Base-by-base conservation (phyloP, 176 grass and related monocot species). In the Carex cristatella region DNA sequence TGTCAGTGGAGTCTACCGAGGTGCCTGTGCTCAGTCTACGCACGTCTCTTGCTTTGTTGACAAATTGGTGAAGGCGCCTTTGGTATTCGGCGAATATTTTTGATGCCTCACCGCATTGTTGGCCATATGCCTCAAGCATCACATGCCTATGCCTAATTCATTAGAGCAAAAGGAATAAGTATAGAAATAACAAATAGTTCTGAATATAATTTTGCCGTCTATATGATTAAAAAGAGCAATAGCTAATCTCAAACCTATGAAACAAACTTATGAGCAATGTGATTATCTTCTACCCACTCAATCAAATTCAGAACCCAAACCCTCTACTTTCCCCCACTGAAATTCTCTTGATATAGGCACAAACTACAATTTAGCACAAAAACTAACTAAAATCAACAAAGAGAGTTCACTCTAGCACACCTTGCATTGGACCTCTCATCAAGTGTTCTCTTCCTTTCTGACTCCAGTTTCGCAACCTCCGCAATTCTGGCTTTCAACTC, bases 31-130 rank as follows among this genome's bases (percentile, higher is more conserved):
- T 95, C 83, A 91, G 87, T 48, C 90, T 89, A 57, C 90, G 91
- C 7, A 95, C 89, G 38, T 95, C 96, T 81, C 96, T 95, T 87
- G 96, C 96, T 88, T 99, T 90, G 84, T 99, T 89, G 61, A 99
- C 91, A 64, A 90, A 95, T 28, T 98, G 90, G 86, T 95, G 96
- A 77, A 99, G 84, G 48, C 93, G 88, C 16, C 91, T 87, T 86
- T 99, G 91, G 80, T 99, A 99, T 82, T 99, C 96, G 5, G 91
- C 87, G 75, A 99, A 95, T 92, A 99, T 95, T 86, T 94, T 99
- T 59, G 89, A 89, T 73, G 96, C 93, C 84, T 99, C 96, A 4
- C 95, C 96, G 11, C 93, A 92, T 88, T 99, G 93, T 61, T 99
- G 96, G 31, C 95, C 89, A 81, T 94, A 99, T 71, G 96, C 91